These are phyloP conservation scores for Vitis riparia DNA, from an alignment of 164 flowering plant genomes.

Conservation along the genomic window DNA sequence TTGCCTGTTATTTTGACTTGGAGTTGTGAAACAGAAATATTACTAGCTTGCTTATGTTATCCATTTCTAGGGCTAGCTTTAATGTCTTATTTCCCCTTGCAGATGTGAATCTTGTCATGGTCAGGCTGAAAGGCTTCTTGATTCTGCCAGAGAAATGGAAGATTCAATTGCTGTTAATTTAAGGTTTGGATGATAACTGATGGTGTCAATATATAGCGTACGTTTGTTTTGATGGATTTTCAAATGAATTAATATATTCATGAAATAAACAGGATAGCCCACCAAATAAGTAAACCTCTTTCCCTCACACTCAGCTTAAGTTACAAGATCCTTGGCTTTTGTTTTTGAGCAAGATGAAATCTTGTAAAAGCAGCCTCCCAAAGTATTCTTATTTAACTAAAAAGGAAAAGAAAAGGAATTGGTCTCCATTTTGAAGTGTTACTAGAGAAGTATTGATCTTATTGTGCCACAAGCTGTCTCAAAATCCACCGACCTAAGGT, in stretches of 20 bases:
- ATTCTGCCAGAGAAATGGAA: conserved; percentile 99
- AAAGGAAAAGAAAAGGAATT: too few species aligned
- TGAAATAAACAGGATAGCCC: too few species aligned
- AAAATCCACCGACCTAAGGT: too few species aligned
- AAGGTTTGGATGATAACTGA: conserved; percentile 42
- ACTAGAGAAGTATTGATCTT: too few species aligned
- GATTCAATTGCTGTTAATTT: conserved; percentile 96
- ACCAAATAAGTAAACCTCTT: too few species aligned
- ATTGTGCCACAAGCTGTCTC: too few species aligned
- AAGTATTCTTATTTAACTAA: too few species aligned
- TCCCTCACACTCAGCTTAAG: too few species aligned
- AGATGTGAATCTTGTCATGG: conserved; percentile 99
- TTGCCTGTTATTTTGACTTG: background rate
- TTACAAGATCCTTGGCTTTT: too few species aligned
- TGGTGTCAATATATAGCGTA: background rate
- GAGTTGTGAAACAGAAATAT: background rate
- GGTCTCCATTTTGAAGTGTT: too few species aligned
- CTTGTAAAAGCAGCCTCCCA: background rate
- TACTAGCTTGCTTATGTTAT: background rate
- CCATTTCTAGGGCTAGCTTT: background rate
- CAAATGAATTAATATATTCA: background rate
- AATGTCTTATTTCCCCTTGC: conserved; percentile 15
- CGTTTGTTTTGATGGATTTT: background rate
- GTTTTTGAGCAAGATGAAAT: background rate
- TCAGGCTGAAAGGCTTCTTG: conserved; percentile 97